Percentiles rank a stretch among this genome's conserved stretches.
phyloP scores from a whole-genome alignment of 163 green algal genomes.

The Botryococcus braunii region DNA sequence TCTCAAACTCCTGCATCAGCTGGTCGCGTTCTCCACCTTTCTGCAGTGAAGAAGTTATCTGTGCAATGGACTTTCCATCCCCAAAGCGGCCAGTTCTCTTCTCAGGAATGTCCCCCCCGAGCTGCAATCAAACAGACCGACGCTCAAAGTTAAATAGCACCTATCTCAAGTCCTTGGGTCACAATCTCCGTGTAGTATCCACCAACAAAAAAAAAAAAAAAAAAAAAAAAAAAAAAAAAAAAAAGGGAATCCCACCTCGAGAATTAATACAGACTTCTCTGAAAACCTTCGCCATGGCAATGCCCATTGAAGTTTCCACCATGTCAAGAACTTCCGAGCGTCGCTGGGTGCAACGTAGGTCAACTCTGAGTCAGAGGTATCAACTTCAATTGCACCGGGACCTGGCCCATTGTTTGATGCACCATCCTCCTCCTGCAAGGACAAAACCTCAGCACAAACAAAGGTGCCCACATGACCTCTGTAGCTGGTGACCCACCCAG shows the following conservation, averaged over 20 bases:
- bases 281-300: constrained; percentile 84
- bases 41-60: constrained; percentile 32
- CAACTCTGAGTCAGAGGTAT: too few relatives aligned
- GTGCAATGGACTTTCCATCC: constrained; percentile 19
- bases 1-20: too few relatives aligned
- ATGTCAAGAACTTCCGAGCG: constrained; percentile 34
- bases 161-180: background rate
- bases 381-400: too few relatives aligned
- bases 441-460: too few relatives aligned
- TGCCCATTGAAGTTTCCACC: constrained; percentile 58
- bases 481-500: too few relatives aligned
- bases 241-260: constrained; percentile 42
- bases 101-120: constrained; percentile 52
- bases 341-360: background rate
- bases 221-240: background rate
- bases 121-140: constrained; percentile 11
- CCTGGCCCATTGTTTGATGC: too few relatives aligned
- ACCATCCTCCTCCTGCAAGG: too few relatives aligned
- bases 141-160: background rate
- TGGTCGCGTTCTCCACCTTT: too few relatives aligned
- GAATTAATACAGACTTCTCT: constrained; percentile 59
- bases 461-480: too few relatives aligned
- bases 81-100: constrained; percentile 24
- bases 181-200: background rate
- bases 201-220: too few relatives aligned